These are phyloP conservation scores for Penium margaritaceum DNA, from an alignment of 139 green algal genomes.

Conservation along the genomic window DNA sequence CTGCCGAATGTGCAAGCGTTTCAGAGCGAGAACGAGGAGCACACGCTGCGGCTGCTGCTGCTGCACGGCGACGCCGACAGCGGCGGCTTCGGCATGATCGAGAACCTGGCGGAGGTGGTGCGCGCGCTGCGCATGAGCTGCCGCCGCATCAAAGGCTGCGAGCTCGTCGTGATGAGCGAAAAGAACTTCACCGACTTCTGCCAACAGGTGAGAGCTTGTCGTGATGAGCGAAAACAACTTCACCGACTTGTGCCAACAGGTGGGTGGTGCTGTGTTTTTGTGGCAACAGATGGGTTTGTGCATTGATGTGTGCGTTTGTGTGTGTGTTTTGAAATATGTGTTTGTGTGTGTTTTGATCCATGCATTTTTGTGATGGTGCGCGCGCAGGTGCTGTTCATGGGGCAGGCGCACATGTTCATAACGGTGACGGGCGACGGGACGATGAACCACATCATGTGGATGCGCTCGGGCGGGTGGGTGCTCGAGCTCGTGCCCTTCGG, in stretches of 20 bases:
- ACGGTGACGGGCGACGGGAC: conserved; percentile 19
- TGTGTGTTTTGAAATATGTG: too few species aligned
- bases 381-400: conserved; percentile 29
- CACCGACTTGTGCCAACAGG: too few species aligned
- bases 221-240: too few species aligned
- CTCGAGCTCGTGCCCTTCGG: conserved; percentile 26
- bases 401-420: conserved; percentile 8
- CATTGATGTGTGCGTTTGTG: too few species aligned
- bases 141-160: not conserved
- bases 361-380: too few species aligned
- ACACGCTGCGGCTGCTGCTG: conserved; percentile 12
- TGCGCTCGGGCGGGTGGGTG: conserved; percentile 6
- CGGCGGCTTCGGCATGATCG: conserved; percentile 19
- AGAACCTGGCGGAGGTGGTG: conserved; percentile 20
- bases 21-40: too few species aligned
- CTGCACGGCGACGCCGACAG: conserved; percentile 21
- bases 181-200: conserved; percentile 35
- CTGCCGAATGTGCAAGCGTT: too few species aligned
- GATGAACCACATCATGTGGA: conserved; percentile 36
- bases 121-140: not conserved
- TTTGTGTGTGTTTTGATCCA: too few species aligned
- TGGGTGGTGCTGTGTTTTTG: too few species aligned
- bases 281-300: too few species aligned
- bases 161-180: conserved; percentile 17
- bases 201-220: too few species aligned